Conservation (phyloP, 1,284 basidiomycete genomes). For the Phlebopus sp. region DNA sequence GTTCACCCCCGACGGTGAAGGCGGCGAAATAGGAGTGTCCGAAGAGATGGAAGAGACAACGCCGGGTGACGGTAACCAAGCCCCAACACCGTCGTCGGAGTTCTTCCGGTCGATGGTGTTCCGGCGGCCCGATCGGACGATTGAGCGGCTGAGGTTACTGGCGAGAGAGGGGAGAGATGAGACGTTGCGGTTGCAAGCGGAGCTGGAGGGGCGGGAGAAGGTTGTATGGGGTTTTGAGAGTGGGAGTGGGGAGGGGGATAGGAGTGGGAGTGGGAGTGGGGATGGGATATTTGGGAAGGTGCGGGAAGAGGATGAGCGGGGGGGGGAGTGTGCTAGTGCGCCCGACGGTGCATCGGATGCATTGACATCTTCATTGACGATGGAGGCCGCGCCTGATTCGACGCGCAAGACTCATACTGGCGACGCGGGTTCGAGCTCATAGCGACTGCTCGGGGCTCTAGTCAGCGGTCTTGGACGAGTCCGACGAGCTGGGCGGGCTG, state of each 20-base stretch:
- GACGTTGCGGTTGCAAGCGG: slow-evolving; percentile 22
- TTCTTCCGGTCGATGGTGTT: slow-evolving; percentile 11
- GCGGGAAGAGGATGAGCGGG: too few relatives aligned
- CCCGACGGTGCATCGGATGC: not conserved
- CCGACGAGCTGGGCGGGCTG: too few relatives aligned
- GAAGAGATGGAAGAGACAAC: not conserved
- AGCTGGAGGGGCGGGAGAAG: slow-evolving; percentile 23
- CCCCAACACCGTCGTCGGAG: not conserved
- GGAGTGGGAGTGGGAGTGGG: slow-evolving; percentile 7
- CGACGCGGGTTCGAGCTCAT: too few relatives aligned
- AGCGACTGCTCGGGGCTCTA: too few relatives aligned
- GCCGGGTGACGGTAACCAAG: not conserved
- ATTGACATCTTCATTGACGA: too few relatives aligned
- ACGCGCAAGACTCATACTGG: too few relatives aligned
- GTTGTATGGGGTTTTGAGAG: slow-evolving; percentile 25
- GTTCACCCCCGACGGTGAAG: not conserved
- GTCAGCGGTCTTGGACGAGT: too few relatives aligned
- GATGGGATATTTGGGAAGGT: slow-evolving; percentile 2
- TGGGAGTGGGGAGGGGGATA: not conserved
- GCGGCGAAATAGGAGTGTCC: not conserved
- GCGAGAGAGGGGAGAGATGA: slow-evolving; percentile 27
- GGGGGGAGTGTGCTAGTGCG: not conserved
- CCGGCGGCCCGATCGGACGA: slow-evolving; percentile 12
- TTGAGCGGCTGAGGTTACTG: slow-evolving; percentile 19
- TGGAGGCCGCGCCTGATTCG: too few relatives aligned